These are phyloP conservation scores for Colletotrichum sp. DNA, from an alignment of 2,329 filamentous ascomycete genomes.

Conservation along the genomic window DNA sequence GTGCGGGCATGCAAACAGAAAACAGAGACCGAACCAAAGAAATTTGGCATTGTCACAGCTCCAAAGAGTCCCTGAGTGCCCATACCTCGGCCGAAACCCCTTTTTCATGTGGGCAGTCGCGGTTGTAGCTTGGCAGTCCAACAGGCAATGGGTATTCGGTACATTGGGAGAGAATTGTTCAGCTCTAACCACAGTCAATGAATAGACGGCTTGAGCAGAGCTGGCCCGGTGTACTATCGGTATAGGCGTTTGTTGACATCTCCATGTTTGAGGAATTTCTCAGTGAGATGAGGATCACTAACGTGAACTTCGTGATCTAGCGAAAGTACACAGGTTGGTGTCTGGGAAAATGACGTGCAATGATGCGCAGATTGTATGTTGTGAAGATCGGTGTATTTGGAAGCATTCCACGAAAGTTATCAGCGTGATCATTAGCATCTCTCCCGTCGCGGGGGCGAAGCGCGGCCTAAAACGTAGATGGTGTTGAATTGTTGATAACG, in stretches of 20 bases:
- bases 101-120: background rate
- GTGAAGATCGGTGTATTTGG: background rate
- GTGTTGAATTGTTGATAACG: background rate
- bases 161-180: background rate
- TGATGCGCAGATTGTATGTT: background rate
- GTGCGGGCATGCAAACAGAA: background rate
- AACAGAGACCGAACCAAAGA: background rate
- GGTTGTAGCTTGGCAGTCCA: background rate
- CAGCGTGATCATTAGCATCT: background rate
- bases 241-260: background rate
- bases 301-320: background rate
- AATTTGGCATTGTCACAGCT: background rate
- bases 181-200: background rate
- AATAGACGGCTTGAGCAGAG: background rate
- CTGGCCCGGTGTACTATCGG: no score
- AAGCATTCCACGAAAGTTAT: background rate
- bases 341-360: background rate
- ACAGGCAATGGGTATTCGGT: background rate
- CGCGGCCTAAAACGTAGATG: background rate
- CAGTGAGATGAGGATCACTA: background rate
- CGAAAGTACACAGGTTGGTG: background rate
- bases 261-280: rapidly evolving
- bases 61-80: background rate
- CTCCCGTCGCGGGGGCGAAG: background rate
- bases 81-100: background rate